Percentiles rank a stretch among this genome's conserved stretches.
Conservation (phyloP, 2,329 filamentous ascomycete species). For the Talaromyces sp. region DNA sequence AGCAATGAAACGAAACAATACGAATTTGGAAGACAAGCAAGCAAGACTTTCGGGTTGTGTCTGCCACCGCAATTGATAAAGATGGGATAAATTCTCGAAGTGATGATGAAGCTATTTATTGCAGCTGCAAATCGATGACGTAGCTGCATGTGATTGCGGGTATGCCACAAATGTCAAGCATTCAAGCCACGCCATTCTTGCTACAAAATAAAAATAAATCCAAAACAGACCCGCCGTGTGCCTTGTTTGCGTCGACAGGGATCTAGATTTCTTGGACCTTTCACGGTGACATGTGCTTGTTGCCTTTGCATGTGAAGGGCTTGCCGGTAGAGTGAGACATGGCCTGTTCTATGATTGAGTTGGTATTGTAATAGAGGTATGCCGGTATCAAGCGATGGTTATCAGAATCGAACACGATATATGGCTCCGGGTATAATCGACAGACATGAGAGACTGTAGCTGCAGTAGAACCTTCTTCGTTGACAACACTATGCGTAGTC, state of each 20-base stretch:
- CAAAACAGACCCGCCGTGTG: background rate
- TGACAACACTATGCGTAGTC: too few species aligned
- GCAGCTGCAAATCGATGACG: background rate
- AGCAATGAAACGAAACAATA: background rate
- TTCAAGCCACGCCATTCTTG: background rate
- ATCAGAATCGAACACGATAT: background rate
- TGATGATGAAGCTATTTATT: background rate
- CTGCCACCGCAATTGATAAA: background rate
- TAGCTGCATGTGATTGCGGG: constrained; percentile 12
- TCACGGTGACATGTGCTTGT: background rate
- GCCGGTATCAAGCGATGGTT: background rate
- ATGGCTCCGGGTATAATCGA: too few species aligned
- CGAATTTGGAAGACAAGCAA: background rate
- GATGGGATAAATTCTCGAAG: background rate
- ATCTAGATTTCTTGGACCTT: background rate
- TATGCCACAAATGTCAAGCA: background rate
- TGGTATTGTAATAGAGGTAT: background rate
- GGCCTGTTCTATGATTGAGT: background rate
- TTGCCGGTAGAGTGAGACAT: background rate
- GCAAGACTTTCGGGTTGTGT: background rate
- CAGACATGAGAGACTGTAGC: too few species aligned
- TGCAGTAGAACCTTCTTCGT: too few species aligned
- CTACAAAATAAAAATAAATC: background rate
- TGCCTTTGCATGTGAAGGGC: background rate
- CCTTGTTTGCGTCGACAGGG: constrained; percentile 13